These are phyloP conservation scores for Lactarius akahatsu DNA, from an alignment of 768 basidiomycete genomes.

Conservation along the genomic window DNA sequence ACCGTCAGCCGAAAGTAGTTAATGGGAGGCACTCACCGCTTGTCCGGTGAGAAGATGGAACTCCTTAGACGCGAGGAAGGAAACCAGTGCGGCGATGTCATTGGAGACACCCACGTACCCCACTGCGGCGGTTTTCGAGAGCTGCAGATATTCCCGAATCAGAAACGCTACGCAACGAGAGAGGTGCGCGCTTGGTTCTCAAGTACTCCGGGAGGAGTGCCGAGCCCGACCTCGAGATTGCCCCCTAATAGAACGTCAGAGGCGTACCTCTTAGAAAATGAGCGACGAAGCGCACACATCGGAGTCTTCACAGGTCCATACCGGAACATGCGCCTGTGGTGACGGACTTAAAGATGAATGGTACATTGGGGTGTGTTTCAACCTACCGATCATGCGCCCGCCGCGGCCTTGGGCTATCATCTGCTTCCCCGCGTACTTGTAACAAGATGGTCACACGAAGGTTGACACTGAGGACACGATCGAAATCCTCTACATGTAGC, in stretches of 20 bases:
- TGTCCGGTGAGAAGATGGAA: conserved; percentile 36
- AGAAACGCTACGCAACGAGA: not conserved
- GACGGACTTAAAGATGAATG: not conserved
- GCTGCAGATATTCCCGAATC: conserved; percentile 12
- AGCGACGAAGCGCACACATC: too few relatives aligned
- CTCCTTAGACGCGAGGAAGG: conserved; percentile 37
- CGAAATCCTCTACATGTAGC: conserved; percentile 30
- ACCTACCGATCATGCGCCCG: conserved; percentile 31
- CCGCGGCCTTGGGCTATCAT: conserved; percentile 33
- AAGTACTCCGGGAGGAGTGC: conserved; percentile 15
- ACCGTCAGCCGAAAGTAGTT: conserved; percentile 3
- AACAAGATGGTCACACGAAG: conserved; percentile 30
- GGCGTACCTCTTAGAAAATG: too few relatives aligned
- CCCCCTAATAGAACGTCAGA: too few relatives aligned
- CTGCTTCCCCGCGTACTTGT: conserved; percentile 31
- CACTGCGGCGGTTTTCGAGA: conserved; percentile 26
- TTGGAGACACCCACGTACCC: conserved; percentile 30
- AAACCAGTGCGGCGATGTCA: conserved; percentile 36
- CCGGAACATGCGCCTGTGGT: conserved; percentile 22
- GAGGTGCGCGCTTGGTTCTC: conserved; percentile 15
- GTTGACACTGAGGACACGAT: conserved; percentile 28
- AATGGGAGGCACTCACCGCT: conserved; percentile 18
- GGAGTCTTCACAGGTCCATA: too few relatives aligned
- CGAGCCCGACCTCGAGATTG: too few relatives aligned
- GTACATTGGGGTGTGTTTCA: not conserved